Percentiles rank a stretch among this genome's conserved stretches.
These are phyloP conservation scores for Pelargonium myrrhifolium DNA, from an alignment of 441 rosid species.

Conservation along the genomic window DNA sequence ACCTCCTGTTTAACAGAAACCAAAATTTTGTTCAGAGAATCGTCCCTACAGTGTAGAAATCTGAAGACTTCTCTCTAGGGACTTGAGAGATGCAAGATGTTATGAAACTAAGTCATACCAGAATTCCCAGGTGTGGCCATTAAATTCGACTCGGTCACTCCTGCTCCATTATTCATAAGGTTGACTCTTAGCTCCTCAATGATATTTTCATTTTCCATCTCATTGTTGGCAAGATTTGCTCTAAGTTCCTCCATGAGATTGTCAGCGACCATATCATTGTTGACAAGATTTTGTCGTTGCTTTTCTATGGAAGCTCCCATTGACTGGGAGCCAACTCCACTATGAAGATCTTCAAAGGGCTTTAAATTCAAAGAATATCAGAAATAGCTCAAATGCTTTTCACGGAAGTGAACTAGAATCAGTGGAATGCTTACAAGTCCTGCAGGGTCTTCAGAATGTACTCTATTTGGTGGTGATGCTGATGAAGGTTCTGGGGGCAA, in stretches of 20 bases:
- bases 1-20: slow-evolving; percentile 37
- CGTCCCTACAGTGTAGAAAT: background rate
- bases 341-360: slow-evolving; percentile 42
- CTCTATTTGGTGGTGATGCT: slow-evolving; percentile 34
- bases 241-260: slow-evolving; percentile 30
- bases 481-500: slow-evolving; percentile 42
- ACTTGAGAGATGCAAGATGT: slow-evolving; percentile 6
- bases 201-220: slow-evolving; percentile 27
- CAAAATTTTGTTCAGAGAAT: slow-evolving; percentile 4
- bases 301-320: slow-evolving; percentile 42
- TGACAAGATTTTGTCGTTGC: slow-evolving; percentile 25
- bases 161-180: slow-evolving; percentile 22
- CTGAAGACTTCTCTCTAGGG: slow-evolving; percentile 11
- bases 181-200: slow-evolving; percentile 32
- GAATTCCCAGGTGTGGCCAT: slow-evolving; percentile 47
- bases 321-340: slow-evolving; percentile 37
- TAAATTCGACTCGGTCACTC: slow-evolving; percentile 26
- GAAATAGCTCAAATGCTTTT: slow-evolving; percentile 15
- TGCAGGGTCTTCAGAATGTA: slow-evolving; percentile 27
- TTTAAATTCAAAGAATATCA: slow-evolving; percentile 28
- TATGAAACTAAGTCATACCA: slow-evolving; percentile 29
- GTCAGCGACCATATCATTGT: slow-evolving; percentile 31
- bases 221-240: slow-evolving; percentile 30
- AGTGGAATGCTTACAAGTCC: slow-evolving; percentile 39
- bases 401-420: slow-evolving; percentile 8